Conservation (phyloP, 441 rosid genomes). For the Isatis lusitanica region DNA sequence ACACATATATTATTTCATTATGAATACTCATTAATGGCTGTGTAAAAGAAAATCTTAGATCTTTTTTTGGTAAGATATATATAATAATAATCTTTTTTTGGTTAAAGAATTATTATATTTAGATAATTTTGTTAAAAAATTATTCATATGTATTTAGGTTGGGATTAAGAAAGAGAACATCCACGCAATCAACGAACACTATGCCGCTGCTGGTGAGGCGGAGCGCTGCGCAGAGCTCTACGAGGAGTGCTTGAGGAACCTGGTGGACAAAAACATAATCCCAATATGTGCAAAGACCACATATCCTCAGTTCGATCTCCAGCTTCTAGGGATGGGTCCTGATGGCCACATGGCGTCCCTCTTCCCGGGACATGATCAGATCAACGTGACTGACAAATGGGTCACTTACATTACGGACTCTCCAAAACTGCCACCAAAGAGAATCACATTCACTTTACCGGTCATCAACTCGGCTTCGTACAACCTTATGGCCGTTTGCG, state of each 20-base stretch:
- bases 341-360: slow-evolving; percentile 86
- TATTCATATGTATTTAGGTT: slow-evolving; percentile 34
- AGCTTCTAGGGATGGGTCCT: slow-evolving; percentile 79
- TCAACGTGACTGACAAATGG: slow-evolving; percentile 62
- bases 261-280: slow-evolving; percentile 42
- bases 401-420: slow-evolving; percentile 72
- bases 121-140: not conserved
- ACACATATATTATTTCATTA: no score
- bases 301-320: slow-evolving; percentile 69
- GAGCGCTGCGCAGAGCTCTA: slow-evolving; percentile 45
- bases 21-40: no score
- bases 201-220: slow-evolving; percentile 61
- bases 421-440: slow-evolving; percentile 74
- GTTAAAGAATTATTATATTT: not conserved
- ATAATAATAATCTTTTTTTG: no score
- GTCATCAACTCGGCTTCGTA: slow-evolving; percentile 74
- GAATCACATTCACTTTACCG: slow-evolving; percentile 80
- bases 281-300: slow-evolving; percentile 38
- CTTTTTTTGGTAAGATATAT: no score
- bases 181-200: slow-evolving; percentile 64
- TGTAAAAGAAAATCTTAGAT: no score
- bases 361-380: slow-evolving; percentile 64
- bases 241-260: slow-evolving; percentile 53
- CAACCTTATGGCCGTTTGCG: slow-evolving; percentile 64
- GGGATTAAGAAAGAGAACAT: slow-evolving; percentile 57